Percentiles rank a stretch among this genome's conserved stretches.
Evolutionary conservation across 2,329 filamentous ascomycete species (phyloP).

Genomic region (Colletotrichum sp.): DNA sequence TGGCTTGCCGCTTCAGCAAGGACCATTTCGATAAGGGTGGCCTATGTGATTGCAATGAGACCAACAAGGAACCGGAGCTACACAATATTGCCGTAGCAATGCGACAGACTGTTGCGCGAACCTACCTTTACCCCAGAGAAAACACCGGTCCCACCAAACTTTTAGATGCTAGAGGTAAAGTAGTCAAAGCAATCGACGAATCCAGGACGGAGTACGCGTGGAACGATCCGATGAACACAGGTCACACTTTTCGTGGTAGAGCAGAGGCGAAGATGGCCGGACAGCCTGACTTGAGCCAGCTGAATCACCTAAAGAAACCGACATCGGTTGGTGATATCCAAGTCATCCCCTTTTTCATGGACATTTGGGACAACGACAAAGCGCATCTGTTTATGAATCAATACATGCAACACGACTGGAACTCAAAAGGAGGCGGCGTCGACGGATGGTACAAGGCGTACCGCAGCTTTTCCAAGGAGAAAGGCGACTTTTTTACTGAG

Average conservation of each 20-base stretch:
- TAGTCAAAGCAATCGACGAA: neutral
- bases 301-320: neutral
- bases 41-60: neutral
- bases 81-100: constrained; percentile 8
- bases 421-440: neutral
- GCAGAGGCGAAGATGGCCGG: neutral
- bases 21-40: neutral
- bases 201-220: neutral
- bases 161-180: neutral
- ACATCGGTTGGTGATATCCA: neutral
- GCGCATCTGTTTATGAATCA: too few relatives aligned
- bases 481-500: too few relatives aligned
- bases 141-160: neutral
- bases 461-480: neutral
- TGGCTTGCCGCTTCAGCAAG: constrained; percentile 16
- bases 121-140: neutral
- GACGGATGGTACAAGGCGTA: neutral
- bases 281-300: neutral
- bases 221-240: neutral
- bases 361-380: neutral
- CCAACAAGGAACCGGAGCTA: neutral
- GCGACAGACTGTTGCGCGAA: neutral
- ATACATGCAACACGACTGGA: neutral
- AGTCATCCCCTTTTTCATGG: neutral
- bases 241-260: neutral